Base-by-base conservation (phyloP, 1,139 yeast species). In the Debaryomyces nepalensis region DNA sequence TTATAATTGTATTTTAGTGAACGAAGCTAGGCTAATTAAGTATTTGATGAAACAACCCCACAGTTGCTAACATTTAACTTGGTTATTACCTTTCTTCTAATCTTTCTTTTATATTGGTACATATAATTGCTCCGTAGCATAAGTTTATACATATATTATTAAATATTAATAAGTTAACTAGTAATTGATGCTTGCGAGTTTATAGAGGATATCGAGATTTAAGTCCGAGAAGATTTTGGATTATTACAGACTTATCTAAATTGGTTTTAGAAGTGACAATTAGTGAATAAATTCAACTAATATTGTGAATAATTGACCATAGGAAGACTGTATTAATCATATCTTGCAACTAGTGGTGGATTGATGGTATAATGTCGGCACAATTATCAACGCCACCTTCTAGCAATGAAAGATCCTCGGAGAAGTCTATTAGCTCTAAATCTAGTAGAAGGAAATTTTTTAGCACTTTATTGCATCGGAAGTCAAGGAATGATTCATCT, bases 311-410 rank as follows among this genome's bases (percentile, higher is more conserved):
- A 20, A 16, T 31, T 20, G 11, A 11, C 20, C 12, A 19, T 18
- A 15, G 7, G 11, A 29, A 4, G 8, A 29, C 5, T 33, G 4
- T 12, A 15, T 6, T n/a, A 7, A 9, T 14, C 14, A 22, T 15
- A 15, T 2, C 23, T 20, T 18, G n/a, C n/a, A 21, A 23, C 27
- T 5, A 27, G 16, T 5, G 16, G 15, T 6, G 15, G 7, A 15
- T 9, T 27, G 16, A 19, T 12, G 14, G 14, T 15, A 34, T 18
- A 26, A 16, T 19, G 27, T 24, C 37, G 26, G 37, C 19, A 11
- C 44, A 40, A 16, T 33, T 41, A 29, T 37, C 46, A 4, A 41
- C 46, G 12, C 45, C 46, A 7, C 46, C 46, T 3, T 26, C 40
- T 26, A 33, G 41, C 19, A 23, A 34, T 14, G 37, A 34, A 26